Percentiles rank a stretch among this genome's conserved stretches.
These are phyloP conservation scores for Nitzschia palea DNA, from an alignment of 108 stramenopile genomes.

Conservation along the genomic window DNA sequence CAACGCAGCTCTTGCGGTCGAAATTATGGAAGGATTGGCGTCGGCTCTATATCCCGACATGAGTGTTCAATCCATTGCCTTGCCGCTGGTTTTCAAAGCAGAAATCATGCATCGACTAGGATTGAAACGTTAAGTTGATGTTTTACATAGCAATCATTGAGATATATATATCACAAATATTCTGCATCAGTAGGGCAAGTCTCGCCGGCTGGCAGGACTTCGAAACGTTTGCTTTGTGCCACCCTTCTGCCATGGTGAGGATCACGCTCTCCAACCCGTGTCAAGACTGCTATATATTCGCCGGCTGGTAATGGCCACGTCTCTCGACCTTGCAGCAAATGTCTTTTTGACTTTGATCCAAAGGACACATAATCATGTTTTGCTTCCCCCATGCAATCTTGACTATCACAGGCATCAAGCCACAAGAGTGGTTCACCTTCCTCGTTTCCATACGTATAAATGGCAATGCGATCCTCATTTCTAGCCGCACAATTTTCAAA, in stretches of 20 bases:
- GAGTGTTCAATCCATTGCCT: constrained; percentile 64
- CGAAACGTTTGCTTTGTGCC: background rate
- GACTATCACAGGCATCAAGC: background rate
- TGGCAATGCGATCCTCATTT: constrained; percentile 11
- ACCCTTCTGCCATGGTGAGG: background rate
- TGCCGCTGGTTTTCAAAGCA: constrained; percentile 82
- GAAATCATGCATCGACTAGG: constrained; percentile 64
- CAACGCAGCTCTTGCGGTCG: constrained; percentile 83
- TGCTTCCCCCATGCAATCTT: constrained; percentile 2
- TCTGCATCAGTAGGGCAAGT: background rate
- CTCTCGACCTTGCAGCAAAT: background rate
- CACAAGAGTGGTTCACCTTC: constrained; percentile 6
- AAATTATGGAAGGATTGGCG: constrained; percentile 90
- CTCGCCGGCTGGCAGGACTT: background rate
- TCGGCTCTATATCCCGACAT: constrained; percentile 71
- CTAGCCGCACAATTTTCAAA: constrained; percentile 8
- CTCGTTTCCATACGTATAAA: background rate
- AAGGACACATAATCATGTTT: background rate
- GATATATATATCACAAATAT: background rate
- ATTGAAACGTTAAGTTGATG: background rate
- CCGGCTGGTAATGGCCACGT: constrained; percentile 9
- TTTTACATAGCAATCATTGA: background rate
- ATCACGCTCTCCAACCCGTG: background rate
- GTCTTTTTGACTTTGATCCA: background rate
- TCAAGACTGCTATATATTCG: background rate